Evolutionary conservation across 352 stramenopile species (phyloP).

Genomic region (Globisporangium canariense): DNA sequence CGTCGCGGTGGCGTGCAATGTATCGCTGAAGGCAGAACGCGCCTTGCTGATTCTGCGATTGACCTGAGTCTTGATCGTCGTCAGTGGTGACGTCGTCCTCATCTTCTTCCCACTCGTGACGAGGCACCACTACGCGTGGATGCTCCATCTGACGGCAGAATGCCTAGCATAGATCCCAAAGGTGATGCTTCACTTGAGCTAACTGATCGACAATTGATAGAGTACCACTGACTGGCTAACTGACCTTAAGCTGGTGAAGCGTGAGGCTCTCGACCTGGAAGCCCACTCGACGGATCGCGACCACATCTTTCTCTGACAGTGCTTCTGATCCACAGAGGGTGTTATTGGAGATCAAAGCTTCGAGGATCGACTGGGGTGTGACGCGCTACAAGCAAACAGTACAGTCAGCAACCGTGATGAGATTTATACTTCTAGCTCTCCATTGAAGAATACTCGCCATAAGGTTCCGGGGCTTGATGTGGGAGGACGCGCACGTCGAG

Average conservation of each 20-base stretch:
- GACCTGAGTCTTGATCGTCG: neutral
- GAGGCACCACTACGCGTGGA: constrained; percentile 12
- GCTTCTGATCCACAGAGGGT: neutral
- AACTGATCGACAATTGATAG: neutral
- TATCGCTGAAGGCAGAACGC: constrained; percentile 47
- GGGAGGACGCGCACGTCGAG: constrained; percentile 37
- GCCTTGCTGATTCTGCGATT: neutral
- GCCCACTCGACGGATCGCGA: constrained; percentile 31
- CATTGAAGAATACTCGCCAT: constrained; percentile 21
- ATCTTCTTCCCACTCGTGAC: constrained; percentile 6
- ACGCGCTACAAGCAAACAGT: constrained; percentile 25
- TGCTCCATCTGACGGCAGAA: constrained; percentile 41
- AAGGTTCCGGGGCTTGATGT: constrained; percentile 37
- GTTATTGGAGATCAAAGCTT: constrained; percentile 20
- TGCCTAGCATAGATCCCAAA: too few relatives aligned
- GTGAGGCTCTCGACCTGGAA: constrained; percentile 31
- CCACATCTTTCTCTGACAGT: constrained; percentile 6
- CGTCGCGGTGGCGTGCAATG: constrained; percentile 24
- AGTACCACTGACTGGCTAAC: constrained; percentile 18
- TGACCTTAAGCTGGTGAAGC: constrained; percentile 33
- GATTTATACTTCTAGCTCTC: neutral
- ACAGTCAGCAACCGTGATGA: neutral
- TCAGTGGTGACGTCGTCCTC: neutral
- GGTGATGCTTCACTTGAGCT: too few relatives aligned
- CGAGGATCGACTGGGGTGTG: constrained; percentile 36